Base-by-base conservation (phyloP, 225 moss, liverwort and hornwort species). In the Bryum argenteum region DNA sequence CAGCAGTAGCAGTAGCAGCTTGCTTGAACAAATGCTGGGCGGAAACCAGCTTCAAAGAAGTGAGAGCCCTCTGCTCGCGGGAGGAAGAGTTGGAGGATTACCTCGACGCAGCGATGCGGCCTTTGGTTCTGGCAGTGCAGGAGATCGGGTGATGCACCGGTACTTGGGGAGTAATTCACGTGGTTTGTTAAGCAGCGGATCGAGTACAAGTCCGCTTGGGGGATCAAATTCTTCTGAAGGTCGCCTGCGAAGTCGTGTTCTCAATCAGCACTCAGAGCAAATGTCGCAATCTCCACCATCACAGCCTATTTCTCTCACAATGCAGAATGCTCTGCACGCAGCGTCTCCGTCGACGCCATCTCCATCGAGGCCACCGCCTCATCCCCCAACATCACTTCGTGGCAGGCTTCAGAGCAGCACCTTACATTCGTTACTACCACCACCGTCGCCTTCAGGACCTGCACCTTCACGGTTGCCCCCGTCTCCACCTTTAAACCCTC, bases 361-460 rank as follows among this genome's bases (percentile, higher is more conserved):
- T 61, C 91, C 88, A 42, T 90, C 82, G 61, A 80, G 90, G 58
- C 86, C 89, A 20, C 94, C 91, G 10, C 90, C 94, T 8, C 89
- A 93, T 71, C 87, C 91, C 61, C 91, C 94, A 48, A 44, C 73
- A 44, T 67, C 80, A 21, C 66, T 83, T 38, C 88, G 90, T 26
- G 77, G 86, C n/a, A 89, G 91, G 58, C 78, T 81, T 50, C 91
- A 85, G 47, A 70, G 79, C 62, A 89, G 86, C 76, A 81, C 76
- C 66, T 63, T 86, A 51, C 86, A 89, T 33, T 70, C 80, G 23
- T 75, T 90, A 48, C 75, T 88, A 24, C 82, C 87, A 19, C 80
- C 88, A 12, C 77, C 88, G 9, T 75, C 82, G 54, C 81, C 91
- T 28, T 89, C 88, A 26, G 91, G 90, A 56, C 84, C 89, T 73